Conservation (phyloP, 352 stramenopile species). For the Globisporangium polare region DNA sequence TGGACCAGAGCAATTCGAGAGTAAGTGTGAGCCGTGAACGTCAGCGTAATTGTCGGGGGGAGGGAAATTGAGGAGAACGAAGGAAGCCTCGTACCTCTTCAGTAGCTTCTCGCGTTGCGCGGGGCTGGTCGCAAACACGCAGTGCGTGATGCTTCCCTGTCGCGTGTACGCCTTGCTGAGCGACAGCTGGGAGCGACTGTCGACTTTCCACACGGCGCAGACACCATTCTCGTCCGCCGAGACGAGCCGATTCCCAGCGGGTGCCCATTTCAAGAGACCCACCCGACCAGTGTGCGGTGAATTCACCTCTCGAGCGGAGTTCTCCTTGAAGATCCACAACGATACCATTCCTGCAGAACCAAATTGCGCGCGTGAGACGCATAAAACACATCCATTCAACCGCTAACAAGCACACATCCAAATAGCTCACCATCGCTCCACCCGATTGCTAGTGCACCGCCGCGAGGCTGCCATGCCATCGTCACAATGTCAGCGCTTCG, state of each 20-base stretch:
- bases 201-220: conserved; percentile 85
- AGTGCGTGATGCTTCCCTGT: conserved; percentile 84
- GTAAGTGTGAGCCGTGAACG: too few species aligned
- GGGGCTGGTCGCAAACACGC: conserved; percentile 73
- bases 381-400: conserved; percentile 2
- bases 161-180: conserved; percentile 83
- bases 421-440: conserved; percentile 67
- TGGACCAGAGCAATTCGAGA: conserved; percentile 13
- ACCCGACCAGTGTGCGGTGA: conserved; percentile 75
- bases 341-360: conserved; percentile 61
- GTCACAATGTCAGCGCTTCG: conserved; percentile 63
- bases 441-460: conserved; percentile 67
- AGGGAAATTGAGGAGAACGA: neutral
- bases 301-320: conserved; percentile 71
- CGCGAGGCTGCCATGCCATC: conserved; percentile 88
- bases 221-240: conserved; percentile 86
- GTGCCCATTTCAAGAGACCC: conserved; percentile 85
- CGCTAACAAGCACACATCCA: neutral
- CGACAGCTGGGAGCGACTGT: conserved; percentile 69
- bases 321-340: conserved; percentile 78
- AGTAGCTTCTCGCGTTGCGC: conserved; percentile 29
- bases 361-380: neutral
- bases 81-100: conserved; percentile 29
- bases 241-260: conserved; percentile 82
- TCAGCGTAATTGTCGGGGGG: neutral